Evolutionary conservation across 208 protist genomes (phyloP), one percentile per base, ranked within the genome.

Genomic region (Leishmania guyanensis): DNA sequence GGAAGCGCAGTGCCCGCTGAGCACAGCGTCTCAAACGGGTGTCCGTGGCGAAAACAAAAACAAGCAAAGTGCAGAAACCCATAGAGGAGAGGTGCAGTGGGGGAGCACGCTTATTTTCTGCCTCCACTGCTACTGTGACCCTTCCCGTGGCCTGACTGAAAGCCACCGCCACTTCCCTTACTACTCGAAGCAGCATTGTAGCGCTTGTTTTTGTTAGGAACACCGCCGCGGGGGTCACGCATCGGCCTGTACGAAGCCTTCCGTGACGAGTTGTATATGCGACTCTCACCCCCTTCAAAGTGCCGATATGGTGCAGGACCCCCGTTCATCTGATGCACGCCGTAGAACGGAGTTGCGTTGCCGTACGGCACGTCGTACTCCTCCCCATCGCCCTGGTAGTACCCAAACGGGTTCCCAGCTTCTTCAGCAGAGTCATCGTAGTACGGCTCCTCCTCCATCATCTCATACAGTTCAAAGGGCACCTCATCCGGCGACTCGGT

Each of bases 401-500:
- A 93, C 26, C 89, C 91, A 69, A 91, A 92, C 20, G 87, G 83
- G 72, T 94, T 83, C 36, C 82, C 84, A 39, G 5, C 53, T 46
- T 84, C 82, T 14, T 81, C 86, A 9, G 16, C 58, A 20, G 79
- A 22, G 54, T 64, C 82, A 33, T 90, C 82, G 60, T 79, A 75
- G 65, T 85, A 82, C 39, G 82, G 69, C 50, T 84, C 88, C n/a
- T 88, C 90, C 66, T 85, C 83, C 79, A 88, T 85, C 77, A 89
- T 86, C 16, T 88, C 82, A 77, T 91, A 89, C 50, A 93, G 84
- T 53, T 91, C 86, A 68, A 86, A 92, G 3, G 88, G 88, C 36
- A 89, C 76, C 60, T 91, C 86, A 29, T 94, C 89, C n/a, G 91
- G 91, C 26, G 89, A 97, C 86, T 95, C 89, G 17, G 88, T 83